Evolutionary conservation across 495 filamentous ascomycete species (phyloP), one percentile per base, ranked within the genome.

Genomic region (Bryoglossum gracile): DNA sequence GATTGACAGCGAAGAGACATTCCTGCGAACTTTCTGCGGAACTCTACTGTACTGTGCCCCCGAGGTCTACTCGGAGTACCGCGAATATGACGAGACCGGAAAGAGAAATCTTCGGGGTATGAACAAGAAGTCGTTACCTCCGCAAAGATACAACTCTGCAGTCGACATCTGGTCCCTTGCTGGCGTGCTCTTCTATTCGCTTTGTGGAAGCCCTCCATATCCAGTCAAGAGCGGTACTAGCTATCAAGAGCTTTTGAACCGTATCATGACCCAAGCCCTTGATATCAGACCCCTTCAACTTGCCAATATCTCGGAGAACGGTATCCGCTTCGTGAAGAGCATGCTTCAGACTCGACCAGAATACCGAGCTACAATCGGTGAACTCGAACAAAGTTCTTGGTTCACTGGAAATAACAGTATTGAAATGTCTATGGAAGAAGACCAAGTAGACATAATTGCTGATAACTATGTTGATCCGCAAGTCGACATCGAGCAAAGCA

Each of bases 161-260:
- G 87, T 96, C 17, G 92, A 98, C 59, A 84, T 92, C 53, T 98
- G 90, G 89, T 95, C 91, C 10, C 75, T 94, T 34, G 94, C 86
- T 25, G 91, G 87, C 26, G 92, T 98, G 0, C 67, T 97, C 4
- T 97, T 86, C 64, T 87, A 84, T 54, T 65, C 88, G 17, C 69
- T 97, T 16, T 86, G 78, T 11, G 77, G 78, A 22, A 71, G 74
- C 36, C 82, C 92, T 10, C 89, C 94, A 4, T 96, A 83, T 60
- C 80, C 80, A 3, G 89, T 86, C 17, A 76, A 68, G 51, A 72
- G 58, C 32, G 72, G 71, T 16, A 67, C 67, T 17, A 68, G 63
- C 33, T 70, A 76, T 57, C 71, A 68, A 4, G 70, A 82, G 33
- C 85, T 95, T 67, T 74, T 94, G n/a, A 72, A 86, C 40, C 83